Base-by-base conservation (phyloP, 2,329 filamentous ascomycete genomes). In the Fusarium pseudograminearum region DNA sequence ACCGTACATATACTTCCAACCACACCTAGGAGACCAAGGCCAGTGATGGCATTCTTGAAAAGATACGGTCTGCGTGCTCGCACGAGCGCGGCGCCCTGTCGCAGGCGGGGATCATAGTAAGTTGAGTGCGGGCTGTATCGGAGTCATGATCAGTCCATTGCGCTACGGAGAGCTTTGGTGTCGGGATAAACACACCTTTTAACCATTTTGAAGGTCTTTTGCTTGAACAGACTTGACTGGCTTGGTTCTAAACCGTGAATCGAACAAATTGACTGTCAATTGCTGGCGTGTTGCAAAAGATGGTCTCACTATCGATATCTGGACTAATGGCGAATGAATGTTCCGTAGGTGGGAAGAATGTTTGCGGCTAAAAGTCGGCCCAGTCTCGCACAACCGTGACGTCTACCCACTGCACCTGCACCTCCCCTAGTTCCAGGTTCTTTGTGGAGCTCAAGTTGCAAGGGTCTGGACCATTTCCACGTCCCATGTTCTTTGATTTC, bases 41-140 rank as follows among this genome's bases (percentile, higher is more conserved):
- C 96, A 1, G 94, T 93, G 64, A 95, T 75, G 30, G 91, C 86
- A 81, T 99, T 99, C 84, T 92, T 97, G 80, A 98, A 83, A 41
- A 99, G 86, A 80, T 97, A 99, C 51, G 96, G 96, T 74, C 93
- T 90, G 75, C 97, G 90, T 58, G 96, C 95, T 77, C 96, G 93
- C 78, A 98, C 91, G 70, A 99, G 90, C 58, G 97, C 93, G 50
- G 94, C 91, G 65, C 93, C 92, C 81, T 97, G 94, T 71, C 92
- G 90, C 83, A 92, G 92, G 77, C 92, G 87, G 78, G 90, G 90
- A 82, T 97, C 93, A 85, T 98, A 99, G 86, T 99, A 99, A 71
- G 93, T 94, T 44, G 83, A 83, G 67, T 82, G 84, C 73, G 83
- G 80, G 74, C 83, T 82, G 72, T 80, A 83, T 60, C 56, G 41